Evolutionary conservation across 306 rosid genomes (phyloP), one percentile per base, ranked within the genome.

Genomic region (Ormosia emarginata): DNA sequence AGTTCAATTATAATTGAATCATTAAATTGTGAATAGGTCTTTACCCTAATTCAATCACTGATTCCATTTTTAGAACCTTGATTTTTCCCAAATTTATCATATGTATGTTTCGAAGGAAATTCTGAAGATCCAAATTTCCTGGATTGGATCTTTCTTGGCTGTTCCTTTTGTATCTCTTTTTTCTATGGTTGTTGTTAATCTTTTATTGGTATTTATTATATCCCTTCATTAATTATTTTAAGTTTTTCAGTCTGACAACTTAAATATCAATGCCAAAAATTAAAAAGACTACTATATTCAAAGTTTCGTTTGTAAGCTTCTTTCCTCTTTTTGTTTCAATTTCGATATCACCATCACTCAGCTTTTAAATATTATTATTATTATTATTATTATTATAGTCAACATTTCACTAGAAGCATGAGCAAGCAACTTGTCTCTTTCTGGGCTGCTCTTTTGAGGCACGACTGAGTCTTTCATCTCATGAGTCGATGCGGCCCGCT

Each of bases 231-330:
- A 24, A 2, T 43, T 24, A 12, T n/a, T 43, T 47, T 67, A 11
- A 4, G 15, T 41, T 24, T 24, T 43, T 10, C 32, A 4, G 34
- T 39, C n/a, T 49, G 32, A 71, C 14, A 50, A 8, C 33, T 32
- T 32, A n/a, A 33, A 24, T 46, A 9, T 76, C 15, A 2, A 62
- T 76, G 2, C 46, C 39, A 46, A 76, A 34, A 52, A 9, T 34
- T 32, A 33, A 7, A 34, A 33, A 56, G 12, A 5, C 36, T 4
- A 44, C 18, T 30, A 15, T 63, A 15, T 33, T 49, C 50, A 33
- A 36, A 18, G 81, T 24, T 77, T 36, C 73, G 74, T 77, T 33
- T 63, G 41, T 5, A 65, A 50, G 65, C 74, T 65, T 65, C 73
- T 77, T 65, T 63, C 63, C 47, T 36, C 49, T 8, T 12, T 39